Percentiles rank a stretch among this genome's conserved stretches.
Conservation (phyloP, 2,329 filamentous ascomycete species). For the Calonectria fujianensis region DNA sequence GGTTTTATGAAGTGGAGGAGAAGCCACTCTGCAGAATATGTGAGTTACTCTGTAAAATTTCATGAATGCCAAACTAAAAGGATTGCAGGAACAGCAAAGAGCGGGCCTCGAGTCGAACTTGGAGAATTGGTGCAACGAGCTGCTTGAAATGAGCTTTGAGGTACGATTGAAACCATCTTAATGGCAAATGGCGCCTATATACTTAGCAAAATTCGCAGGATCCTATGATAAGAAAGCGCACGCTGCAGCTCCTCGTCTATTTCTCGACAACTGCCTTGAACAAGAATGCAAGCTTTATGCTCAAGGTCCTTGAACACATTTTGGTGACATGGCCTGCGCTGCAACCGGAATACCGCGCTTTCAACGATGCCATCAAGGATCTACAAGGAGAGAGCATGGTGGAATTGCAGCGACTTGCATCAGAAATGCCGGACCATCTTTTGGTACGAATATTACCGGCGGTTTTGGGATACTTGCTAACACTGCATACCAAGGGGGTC, state of each 20-base stretch:
- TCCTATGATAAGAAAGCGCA: constrained; percentile 87
- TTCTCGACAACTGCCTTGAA: constrained; percentile 89
- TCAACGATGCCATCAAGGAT: constrained; percentile 92
- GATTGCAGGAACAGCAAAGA: constrained; percentile 68
- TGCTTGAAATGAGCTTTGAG: constrained; percentile 83
- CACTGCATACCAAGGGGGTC: constrained; percentile 73
- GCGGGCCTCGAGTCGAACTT: constrained; percentile 77
- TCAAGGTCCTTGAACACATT: constrained; percentile 93
- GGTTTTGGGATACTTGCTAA: constrained; percentile 25
- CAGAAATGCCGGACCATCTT: constrained; percentile 93
- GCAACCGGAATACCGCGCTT: constrained; percentile 81
- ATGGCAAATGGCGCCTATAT: background rate
- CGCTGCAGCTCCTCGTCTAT: constrained; percentile 87
- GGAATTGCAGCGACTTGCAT: constrained; percentile 91
- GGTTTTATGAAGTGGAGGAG: constrained; percentile 88
- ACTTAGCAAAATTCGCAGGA: constrained; percentile 69
- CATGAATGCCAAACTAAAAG: constrained; percentile 45
- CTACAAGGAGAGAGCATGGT: constrained; percentile 89
- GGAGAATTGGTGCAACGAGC: constrained; percentile 82
- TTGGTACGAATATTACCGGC: constrained; percentile 69
- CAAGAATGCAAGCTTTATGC: constrained; percentile 85
- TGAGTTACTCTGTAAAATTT: constrained; percentile 45
- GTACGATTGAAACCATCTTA: constrained; percentile 54
- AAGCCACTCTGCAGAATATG: constrained; percentile 55
- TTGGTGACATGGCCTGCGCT: constrained; percentile 87